Percentiles rank a stretch among this genome's conserved stretches.
phyloP scores from a whole-genome alignment of 192 early-diverging fungal species.

The Gamsiella multidivaricata region DNA sequence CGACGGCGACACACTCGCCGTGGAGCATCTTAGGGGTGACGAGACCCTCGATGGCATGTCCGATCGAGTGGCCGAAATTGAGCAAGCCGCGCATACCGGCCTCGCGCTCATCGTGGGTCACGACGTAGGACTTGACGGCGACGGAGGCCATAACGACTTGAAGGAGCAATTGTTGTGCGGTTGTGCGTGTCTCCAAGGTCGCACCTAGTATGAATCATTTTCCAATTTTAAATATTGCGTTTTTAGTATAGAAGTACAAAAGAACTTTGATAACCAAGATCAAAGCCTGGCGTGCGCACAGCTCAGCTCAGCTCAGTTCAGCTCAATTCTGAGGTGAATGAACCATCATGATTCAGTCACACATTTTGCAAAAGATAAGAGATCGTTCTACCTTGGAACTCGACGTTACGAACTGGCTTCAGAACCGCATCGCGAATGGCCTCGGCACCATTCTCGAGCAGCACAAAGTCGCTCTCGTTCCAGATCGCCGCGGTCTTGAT shows the following conservation, averaged over 20 bases:
- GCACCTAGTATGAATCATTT: conserved; percentile 60
- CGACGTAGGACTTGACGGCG: conserved; percentile 93
- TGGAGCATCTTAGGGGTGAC: conserved; percentile 90
- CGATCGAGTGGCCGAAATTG: conserved; percentile 97
- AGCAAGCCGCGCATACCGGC: conserved; percentile 92
- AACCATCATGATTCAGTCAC: conserved; percentile 3
- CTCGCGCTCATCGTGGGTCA: conserved; percentile 96
- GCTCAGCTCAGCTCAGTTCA: too few species aligned
- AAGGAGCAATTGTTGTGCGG: conserved; percentile 74
- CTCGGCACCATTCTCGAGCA: conserved; percentile 88
- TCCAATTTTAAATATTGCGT: too few species aligned
- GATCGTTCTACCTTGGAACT: conserved; percentile 58
- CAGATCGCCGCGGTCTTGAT: conserved; percentile 98
- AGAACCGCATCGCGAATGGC: conserved; percentile 82
- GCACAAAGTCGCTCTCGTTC: conserved; percentile 86
- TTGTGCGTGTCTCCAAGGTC: conserved; percentile 69
- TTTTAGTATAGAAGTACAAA: neutral
- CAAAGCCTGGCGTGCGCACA: too few species aligned
- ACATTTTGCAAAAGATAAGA: conserved; percentile 4
- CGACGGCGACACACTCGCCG: conserved; percentile 96
- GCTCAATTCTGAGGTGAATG: too few species aligned
- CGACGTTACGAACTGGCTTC: conserved; percentile 48
- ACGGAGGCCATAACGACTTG: conserved; percentile 90
- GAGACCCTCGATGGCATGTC: conserved; percentile 96
- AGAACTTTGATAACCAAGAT: too few species aligned